Conservation (phyloP, 1,139 yeast genomes). For the Candida sojae region DNA sequence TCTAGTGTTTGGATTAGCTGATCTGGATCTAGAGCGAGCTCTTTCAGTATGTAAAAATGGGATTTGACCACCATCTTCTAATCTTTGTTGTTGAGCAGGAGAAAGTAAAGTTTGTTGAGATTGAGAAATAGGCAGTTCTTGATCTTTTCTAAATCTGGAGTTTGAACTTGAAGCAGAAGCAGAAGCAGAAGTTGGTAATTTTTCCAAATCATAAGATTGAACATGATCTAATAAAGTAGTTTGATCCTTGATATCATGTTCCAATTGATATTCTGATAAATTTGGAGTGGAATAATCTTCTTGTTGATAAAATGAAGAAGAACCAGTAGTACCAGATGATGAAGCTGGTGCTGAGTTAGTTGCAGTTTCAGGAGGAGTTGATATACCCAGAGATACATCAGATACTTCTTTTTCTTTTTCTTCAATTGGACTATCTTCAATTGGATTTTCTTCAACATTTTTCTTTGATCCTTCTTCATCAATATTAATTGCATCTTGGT, state of each 20-base stretch:
- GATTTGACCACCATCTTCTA: constrained; percentile 36
- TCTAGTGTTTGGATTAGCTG: constrained; percentile 27
- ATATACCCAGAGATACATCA: background rate
- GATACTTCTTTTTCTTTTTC: constrained; percentile 1
- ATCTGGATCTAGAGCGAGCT: constrained; percentile 32
- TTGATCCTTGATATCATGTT: constrained; percentile 41
- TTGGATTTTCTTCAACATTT: constrained; percentile 17
- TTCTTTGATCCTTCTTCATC: constrained; percentile 7
- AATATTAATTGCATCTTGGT: constrained; percentile 14
- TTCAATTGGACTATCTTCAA: constrained; percentile 8
- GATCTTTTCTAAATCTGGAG: constrained; percentile 1
- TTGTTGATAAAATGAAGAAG: constrained; percentile 21
- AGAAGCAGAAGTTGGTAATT: constrained; percentile 25
- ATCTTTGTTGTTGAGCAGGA: constrained; percentile 11
- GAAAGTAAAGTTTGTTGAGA: constrained; percentile 4
- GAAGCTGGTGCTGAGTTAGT: constrained; percentile 11
- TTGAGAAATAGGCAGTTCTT: background rate
- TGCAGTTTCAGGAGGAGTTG: background rate
- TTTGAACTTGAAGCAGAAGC: background rate
- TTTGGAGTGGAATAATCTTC: constrained; percentile 47
- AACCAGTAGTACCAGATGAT: constrained; percentile 3
- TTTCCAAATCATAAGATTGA: constrained; percentile 41
- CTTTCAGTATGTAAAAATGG: constrained; percentile 47
- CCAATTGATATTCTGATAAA: constrained; percentile 48
- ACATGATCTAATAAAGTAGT: constrained; percentile 36